Conservation (phyloP, 768 basidiomycete species). For the Exsudoporus frostii region DNA sequence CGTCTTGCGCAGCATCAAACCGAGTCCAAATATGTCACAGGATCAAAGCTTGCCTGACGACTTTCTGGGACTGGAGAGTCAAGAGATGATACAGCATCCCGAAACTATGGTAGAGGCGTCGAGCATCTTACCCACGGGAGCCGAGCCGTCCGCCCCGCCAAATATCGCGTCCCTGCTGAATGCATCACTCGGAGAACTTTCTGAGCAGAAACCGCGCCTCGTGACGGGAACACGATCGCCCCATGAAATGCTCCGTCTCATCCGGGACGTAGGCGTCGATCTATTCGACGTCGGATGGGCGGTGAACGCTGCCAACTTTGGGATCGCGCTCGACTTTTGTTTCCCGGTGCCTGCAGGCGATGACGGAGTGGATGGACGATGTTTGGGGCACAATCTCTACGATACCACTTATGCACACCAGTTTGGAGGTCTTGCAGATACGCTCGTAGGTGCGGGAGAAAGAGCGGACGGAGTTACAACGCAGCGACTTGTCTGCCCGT, state of each 20-base stretch:
- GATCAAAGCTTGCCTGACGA: constrained; percentile 11
- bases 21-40: constrained; percentile 12
- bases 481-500: constrained; percentile 38
- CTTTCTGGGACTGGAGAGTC: constrained; percentile 12
- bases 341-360: constrained; percentile 49
- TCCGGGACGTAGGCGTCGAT: constrained; percentile 67
- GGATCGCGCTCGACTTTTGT: constrained; percentile 74
- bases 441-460: constrained; percentile 25
- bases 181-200: constrained; percentile 57
- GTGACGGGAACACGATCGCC: constrained; percentile 57
- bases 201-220: constrained; percentile 58
- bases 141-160: neutral
- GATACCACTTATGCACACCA: constrained; percentile 53
- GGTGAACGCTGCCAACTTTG: constrained; percentile 60
- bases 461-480: neutral
- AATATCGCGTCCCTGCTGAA: constrained; percentile 44
- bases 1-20: constrained; percentile 36
- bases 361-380: neutral
- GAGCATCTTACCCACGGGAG: neutral
- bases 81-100: constrained; percentile 16
- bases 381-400: constrained; percentile 74
- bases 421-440: constrained; percentile 51
- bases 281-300: constrained; percentile 76
- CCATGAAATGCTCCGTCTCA: constrained; percentile 70
- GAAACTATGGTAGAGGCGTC: neutral